These are phyloP conservation scores for Nemania serpens DNA, from an alignment of 2,329 filamentous ascomycete species.

Conservation along the genomic window DNA sequence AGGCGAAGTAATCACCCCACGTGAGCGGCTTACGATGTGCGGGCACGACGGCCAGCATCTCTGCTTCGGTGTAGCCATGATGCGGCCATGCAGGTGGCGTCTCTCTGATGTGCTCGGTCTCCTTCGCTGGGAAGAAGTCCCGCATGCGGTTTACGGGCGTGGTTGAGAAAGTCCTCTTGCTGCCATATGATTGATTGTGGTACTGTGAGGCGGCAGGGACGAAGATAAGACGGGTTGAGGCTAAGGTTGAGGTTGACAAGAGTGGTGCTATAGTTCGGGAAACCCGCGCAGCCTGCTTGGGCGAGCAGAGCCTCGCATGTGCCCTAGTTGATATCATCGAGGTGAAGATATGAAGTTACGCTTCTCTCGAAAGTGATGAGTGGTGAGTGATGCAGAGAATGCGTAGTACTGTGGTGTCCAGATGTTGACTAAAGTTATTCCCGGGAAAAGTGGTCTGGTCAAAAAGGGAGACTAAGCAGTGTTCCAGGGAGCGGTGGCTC, in stretches of 20 bases:
- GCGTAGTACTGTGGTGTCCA: neutral
- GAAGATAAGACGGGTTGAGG: slow-evolving; percentile 38
- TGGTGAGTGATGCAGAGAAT: slow-evolving; percentile 5
- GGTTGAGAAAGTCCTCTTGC: slow-evolving; percentile 53
- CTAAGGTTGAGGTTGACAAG: slow-evolving; percentile 31
- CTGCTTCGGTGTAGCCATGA: slow-evolving; percentile 74
- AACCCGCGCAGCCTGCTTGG: slow-evolving; percentile 39
- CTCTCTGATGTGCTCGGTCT: slow-evolving; percentile 64
- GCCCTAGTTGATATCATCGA: slow-evolving; percentile 42
- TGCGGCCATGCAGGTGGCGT: slow-evolving; percentile 72
- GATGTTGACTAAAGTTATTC: too few relatives aligned
- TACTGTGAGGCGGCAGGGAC: slow-evolving; percentile 29
- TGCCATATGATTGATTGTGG: slow-evolving; percentile 29
- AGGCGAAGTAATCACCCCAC: slow-evolving; percentile 77
- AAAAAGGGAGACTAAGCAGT: slow-evolving; percentile 11
- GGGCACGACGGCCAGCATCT: slow-evolving; percentile 75
- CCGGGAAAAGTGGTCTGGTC: neutral
- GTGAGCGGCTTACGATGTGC: slow-evolving; percentile 77
- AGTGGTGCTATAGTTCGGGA: slow-evolving; percentile 36
- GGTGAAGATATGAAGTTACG: slow-evolving; percentile 1
- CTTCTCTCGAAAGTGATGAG: slow-evolving; percentile 9
- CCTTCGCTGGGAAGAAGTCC: slow-evolving; percentile 67
- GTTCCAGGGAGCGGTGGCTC: neutral
- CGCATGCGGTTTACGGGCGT: slow-evolving; percentile 52
- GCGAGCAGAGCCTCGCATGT: slow-evolving; percentile 39